These are phyloP conservation scores for Malania oleifera DNA, from an alignment of 164 flowering plant species.

Conservation along the genomic window DNA sequence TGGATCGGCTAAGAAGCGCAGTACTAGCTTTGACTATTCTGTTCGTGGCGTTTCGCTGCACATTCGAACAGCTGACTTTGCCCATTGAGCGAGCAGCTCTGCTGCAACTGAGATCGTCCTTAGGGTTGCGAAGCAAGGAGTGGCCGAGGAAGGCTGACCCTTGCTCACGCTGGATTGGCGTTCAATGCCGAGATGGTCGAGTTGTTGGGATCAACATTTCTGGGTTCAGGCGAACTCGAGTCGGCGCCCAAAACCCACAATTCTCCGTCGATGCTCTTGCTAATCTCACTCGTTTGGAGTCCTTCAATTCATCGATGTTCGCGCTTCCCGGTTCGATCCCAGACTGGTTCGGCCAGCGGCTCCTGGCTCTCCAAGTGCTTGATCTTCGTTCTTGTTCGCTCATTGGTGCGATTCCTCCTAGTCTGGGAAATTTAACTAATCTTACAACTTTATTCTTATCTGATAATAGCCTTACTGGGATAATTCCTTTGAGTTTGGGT, in stretches of 20 bases:
- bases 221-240: conserved; percentile 52
- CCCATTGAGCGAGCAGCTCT: conserved; percentile 43
- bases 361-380: conserved; percentile 25
- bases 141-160: conserved; percentile 81
- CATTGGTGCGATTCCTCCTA: conserved; percentile 34
- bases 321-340: conserved; percentile 35
- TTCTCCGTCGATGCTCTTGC: conserved; percentile 46
- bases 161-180: conserved; percentile 45
- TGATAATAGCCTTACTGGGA: conserved; percentile 42
- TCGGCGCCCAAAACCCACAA: conserved; percentile 42
- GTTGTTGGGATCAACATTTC: conserved; percentile 54
- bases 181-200: conserved; percentile 41
- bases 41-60: conserved; percentile 23
- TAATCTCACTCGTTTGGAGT: conserved; percentile 27
- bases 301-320: conserved; percentile 35
- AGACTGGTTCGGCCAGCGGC: conserved; percentile 30
- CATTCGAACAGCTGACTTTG: conserved; percentile 29
- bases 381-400: conserved; percentile 48
- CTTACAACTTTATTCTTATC: conserved; percentile 37
- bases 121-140: conserved; percentile 68
- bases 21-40: conserved; percentile 7
- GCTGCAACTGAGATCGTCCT: conserved; percentile 60
- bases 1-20: conserved; percentile 27
- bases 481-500: conserved; percentile 47
- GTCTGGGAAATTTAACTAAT: conserved; percentile 44